Base-by-base conservation (phyloP, 1,284 basidiomycete species). In the Leccinum huronense region DNA sequence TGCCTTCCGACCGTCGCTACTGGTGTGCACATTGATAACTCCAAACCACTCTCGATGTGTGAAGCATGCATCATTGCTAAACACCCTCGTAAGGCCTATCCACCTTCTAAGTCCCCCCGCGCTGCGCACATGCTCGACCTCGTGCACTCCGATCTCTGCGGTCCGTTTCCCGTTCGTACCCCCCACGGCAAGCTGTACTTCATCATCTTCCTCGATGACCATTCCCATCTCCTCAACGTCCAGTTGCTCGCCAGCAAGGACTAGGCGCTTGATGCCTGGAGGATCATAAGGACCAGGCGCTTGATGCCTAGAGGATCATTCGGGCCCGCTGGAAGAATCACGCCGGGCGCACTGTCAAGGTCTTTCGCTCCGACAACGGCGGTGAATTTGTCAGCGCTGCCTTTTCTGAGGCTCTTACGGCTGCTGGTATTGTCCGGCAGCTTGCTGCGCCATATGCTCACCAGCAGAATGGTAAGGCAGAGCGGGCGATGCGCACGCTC, bases 381-480 rank as follows among this genome's bases (percentile, higher is more conserved):
- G 45, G 60, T 1, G 54, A 65, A 5, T 65, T 30, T 23, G 14
- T 54, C 2, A 27, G 42, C 3, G 3, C 19, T 2, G 19, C 38
- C 7, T 51, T 38, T 27, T 40, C 10, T 4, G 6, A 27, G 10
- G 31, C 6, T 13, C 36, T 61, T 1, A 16, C 33, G 1, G 56
- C 36, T 9, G 45, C 34, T 11, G 61, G 61, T 2, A 58, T 62
- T 16, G 34, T 40, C 6, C 27, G 1, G 0, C 19, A 40, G 7
- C 8, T 31, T 0, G 14, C 57, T 19, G 34, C 2, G 11, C 58
- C 31, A 2, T 56, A 56, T 19, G 30, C 55, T 10, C 55, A 56
- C n/a, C 33, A 34, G 13, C 55, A 56, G 33, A 65, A 65, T n/a
- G 23, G 64, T 1, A 57, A 60, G 11, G 64, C 61, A 3, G 64